phyloP scores from a whole-genome alignment of 1,284 basidiomycete genomes.

The Schizopora paradoxa region DNA sequence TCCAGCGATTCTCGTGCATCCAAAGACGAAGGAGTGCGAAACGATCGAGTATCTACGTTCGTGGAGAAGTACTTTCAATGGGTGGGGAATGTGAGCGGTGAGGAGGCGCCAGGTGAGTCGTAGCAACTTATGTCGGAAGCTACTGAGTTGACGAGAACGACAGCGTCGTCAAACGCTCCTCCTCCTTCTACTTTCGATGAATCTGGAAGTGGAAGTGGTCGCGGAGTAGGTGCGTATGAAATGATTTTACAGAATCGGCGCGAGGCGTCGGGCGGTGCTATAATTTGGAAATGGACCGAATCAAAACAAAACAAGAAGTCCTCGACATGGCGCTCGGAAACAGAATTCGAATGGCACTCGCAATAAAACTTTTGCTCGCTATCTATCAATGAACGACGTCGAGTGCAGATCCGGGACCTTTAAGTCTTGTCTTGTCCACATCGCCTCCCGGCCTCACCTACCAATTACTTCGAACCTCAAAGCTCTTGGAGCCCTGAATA shows the following conservation, averaged over 20 bases:
- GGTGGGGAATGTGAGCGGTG: conserved; percentile 26
- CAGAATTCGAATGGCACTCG: not conserved
- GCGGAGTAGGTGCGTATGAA: not conserved
- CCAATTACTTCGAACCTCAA: too few relatives aligned
- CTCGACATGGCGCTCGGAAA: not conserved
- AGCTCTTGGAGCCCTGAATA: too few relatives aligned
- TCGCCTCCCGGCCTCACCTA: too few relatives aligned
- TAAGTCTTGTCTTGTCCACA: too few relatives aligned
- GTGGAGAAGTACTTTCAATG: conserved; percentile 39
- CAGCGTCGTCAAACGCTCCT: not conserved
- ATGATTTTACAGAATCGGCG: not conserved
- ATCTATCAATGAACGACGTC: too few relatives aligned
- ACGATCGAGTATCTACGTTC: conserved; percentile 10
- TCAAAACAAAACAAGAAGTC: not conserved
- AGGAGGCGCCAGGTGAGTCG: not conserved
- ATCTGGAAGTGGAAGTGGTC: conserved; percentile 1
- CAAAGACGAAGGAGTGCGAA: conserved; percentile 2
- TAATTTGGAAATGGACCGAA: not conserved
- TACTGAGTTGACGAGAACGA: not conserved
- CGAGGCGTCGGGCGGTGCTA: not conserved
- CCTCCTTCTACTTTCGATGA: conserved; percentile 6
- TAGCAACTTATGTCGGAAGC: not conserved
- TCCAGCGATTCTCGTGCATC: conserved; percentile 32
- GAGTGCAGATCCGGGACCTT: too few relatives aligned
- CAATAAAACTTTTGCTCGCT: too few relatives aligned